Evolutionary conservation across 179 eudicot genomes (phyloP).

Genomic region (Sideroxylon spinosum): DNA sequence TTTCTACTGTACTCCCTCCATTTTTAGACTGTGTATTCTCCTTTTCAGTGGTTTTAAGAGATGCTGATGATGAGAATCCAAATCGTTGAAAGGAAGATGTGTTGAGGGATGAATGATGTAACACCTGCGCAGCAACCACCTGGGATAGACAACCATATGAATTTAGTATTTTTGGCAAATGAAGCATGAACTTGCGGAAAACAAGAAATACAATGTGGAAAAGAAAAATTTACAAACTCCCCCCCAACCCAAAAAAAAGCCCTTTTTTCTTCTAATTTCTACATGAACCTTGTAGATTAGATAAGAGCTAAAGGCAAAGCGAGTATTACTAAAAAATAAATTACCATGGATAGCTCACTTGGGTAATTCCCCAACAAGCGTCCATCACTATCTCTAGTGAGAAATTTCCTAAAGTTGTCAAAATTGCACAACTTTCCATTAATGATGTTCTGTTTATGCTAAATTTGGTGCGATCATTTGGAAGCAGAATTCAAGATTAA

Average conservation of each 20-base stretch:
- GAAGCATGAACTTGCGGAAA: not conserved
- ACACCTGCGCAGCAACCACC: conserved; percentile 35
- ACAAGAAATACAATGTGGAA: not conserved
- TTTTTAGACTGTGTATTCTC: conserved; percentile 30
- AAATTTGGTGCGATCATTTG: not conserved
- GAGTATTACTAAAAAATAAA: not conserved
- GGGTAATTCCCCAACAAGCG: not conserved
- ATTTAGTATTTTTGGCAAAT: not conserved
- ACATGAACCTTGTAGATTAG: not conserved
- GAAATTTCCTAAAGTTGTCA: not conserved
- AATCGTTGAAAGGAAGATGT: conserved; percentile 37
- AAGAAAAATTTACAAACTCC: not conserved
- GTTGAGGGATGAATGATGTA: conserved; percentile 31
- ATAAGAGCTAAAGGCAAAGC: too few relatives aligned
- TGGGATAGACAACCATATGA: conserved; percentile 13
- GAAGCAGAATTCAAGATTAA: not conserved
- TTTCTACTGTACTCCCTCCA: conserved; percentile 24
- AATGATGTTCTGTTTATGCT: not conserved
- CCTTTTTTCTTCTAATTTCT: too few relatives aligned
- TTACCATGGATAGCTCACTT: not conserved
- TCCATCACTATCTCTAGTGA: not conserved
- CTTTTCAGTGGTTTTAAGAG: conserved; percentile 48
- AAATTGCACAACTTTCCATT: not conserved
- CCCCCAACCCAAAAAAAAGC: not conserved
- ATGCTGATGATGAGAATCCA: conserved; percentile 71